These are phyloP conservation scores for Acer saccharum DNA, from an alignment of 345 rosid genomes.

Conservation along the genomic window DNA sequence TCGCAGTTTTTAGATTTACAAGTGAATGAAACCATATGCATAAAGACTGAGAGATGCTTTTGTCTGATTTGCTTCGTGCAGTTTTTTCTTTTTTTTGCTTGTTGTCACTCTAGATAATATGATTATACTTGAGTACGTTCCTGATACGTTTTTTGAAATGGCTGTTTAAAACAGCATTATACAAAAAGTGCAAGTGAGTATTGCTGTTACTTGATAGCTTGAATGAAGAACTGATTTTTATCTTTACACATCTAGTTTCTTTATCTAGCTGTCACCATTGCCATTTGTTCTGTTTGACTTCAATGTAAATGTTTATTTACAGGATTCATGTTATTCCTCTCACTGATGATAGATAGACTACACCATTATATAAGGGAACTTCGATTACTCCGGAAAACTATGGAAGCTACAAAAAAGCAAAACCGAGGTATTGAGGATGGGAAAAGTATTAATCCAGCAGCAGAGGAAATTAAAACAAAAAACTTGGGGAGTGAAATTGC, in stretches of 20 bases:
- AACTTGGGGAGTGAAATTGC: conserved; percentile 49
- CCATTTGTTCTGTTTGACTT: not conserved
- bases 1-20: not conserved
- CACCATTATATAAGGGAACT: conserved; percentile 91
- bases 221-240: not conserved
- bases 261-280: not conserved
- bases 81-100: not conserved
- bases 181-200: not conserved
- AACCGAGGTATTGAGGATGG: conserved; percentile 60
- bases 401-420: conserved; percentile 79
- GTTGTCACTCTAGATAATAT: not conserved
- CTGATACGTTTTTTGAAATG: not conserved
- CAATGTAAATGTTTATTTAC: conserved; percentile 12
- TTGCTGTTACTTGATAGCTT: not conserved
- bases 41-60: too few species aligned
- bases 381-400: conserved; percentile 66
- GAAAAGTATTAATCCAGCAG: conserved; percentile 44
- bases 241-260: not conserved
- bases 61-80: not conserved
- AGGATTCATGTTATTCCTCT: conserved; percentile 80
- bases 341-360: conserved; percentile 82
- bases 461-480: conserved; percentile 53
- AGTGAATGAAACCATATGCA: not conserved
- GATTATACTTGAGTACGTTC: not conserved
- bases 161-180: not conserved